Evolutionary conservation across 257 asterid species (phyloP), one percentile per base, ranked within the genome.

Genomic region (Knoxia roxburghii): DNA sequence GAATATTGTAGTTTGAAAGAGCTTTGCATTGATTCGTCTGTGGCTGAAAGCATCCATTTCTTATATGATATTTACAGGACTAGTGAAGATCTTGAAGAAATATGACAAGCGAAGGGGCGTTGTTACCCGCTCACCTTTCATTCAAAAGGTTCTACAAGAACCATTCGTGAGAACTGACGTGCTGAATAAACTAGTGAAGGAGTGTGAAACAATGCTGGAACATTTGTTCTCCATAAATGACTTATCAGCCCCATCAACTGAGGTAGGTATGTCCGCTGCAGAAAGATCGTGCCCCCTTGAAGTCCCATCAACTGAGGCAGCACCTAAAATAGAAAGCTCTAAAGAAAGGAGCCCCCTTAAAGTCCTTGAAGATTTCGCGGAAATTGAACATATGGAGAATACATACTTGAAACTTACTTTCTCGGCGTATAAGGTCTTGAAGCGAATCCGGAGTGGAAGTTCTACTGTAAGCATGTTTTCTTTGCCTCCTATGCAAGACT

Each of bases 11-110:
- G 57, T 26, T 18, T n/a, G 55, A 62, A 37, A 6, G 49, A 32
- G 32, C 45, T 70, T 58, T 39, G 0, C 1, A 0, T 52, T 41
- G 59, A 2, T 48, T 30, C 17, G 46, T 53, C 61, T 7, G n/a
- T 24, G 64, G 35, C 57, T 29, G 35, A 52, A 52, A 37, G 23
- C 17, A 37, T 37, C 41, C 9, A 4, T 37, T 48, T 13, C 18
- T 23, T 43, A 9, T 37, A 3, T 73, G 26, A 59, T 72, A n/a
- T 72, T 58, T 61, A 74, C 80, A 89, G 97, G 95, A 64, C 73
- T 90, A 53, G 79, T 84, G 71, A 90, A 90, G 87, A 88, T 88
- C 37, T 65, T 88, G 81, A 90, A 90, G 83, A 88, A 90, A 72
- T 83, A 84, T n/a, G 95, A 86, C 55, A 88, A 86, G 77, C 85